These are phyloP conservation scores for Calonectria ilicicola DNA, from an alignment of 2,329 filamentous ascomycete species.

Conservation along the genomic window DNA sequence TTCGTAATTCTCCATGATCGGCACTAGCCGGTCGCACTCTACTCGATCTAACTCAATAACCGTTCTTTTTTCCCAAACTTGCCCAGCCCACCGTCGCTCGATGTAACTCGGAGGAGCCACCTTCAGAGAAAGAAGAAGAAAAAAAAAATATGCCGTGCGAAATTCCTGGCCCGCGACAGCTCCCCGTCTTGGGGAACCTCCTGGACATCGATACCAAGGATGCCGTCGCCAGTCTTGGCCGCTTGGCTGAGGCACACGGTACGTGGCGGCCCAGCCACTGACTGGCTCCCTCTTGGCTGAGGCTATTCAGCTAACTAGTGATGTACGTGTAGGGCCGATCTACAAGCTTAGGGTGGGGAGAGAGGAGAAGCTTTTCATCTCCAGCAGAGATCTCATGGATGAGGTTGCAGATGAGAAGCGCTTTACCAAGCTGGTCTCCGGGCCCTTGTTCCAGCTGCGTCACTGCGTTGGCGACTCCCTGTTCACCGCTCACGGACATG, in stretches of 20 bases:
- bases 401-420: slow-evolving; percentile 71
- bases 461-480: slow-evolving; percentile 69
- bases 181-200: slow-evolving; percentile 20
- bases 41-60: background rate
- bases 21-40: slow-evolving; percentile 1
- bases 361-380: slow-evolving; percentile 22
- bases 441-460: slow-evolving; percentile 49
- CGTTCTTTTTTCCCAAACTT: background rate
- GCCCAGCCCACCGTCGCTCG: background rate
- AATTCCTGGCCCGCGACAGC: slow-evolving; percentile 15
- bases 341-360: slow-evolving; percentile 19
- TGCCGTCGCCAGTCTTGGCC: slow-evolving; percentile 16
- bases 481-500: slow-evolving; percentile 63
- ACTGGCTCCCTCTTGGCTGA: background rate
- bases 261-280: background rate
- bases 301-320: background rate
- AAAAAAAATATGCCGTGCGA: slow-evolving; percentile 3
- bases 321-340: slow-evolving; percentile 2
- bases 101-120: background rate
- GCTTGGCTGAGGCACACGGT: slow-evolving; percentile 10
- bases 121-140: background rate
- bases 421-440: slow-evolving; percentile 65
- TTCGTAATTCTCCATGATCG: slow-evolving; percentile 11
- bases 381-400: slow-evolving; percentile 51
- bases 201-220: slow-evolving; percentile 16